phyloP scores from a whole-genome alignment of 164 flowering plant species.

The Chimonanthus praecox region DNA sequence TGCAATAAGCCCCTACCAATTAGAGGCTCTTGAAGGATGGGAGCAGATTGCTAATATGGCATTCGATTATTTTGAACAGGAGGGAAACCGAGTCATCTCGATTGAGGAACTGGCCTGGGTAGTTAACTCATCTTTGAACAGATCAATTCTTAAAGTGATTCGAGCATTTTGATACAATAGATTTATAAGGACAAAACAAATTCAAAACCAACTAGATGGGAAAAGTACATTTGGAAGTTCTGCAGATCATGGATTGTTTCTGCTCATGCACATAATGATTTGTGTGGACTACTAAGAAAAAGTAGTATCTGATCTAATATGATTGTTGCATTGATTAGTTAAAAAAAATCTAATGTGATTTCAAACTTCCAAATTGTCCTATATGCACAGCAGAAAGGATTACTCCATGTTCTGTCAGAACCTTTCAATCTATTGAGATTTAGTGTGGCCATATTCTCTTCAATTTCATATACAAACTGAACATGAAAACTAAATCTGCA shows the following conservation, averaged over 20 bases:
- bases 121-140: slow-evolving; percentile 1
- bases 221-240: too few relatives aligned
- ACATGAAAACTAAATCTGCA: slow-evolving; percentile 22
- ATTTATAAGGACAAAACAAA: too few relatives aligned
- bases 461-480: neutral
- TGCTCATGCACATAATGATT: too few relatives aligned
- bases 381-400: neutral
- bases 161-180: too few relatives aligned
- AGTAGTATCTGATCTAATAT: too few relatives aligned
- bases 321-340: too few relatives aligned
- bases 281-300: too few relatives aligned
- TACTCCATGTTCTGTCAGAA: neutral
- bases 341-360: neutral
- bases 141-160: too few relatives aligned
- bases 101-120: slow-evolving; percentile 82
- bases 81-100: slow-evolving; percentile 68
- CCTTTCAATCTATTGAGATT: neutral
- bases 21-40: slow-evolving; percentile 86
- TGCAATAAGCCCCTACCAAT: slow-evolving; percentile 71
- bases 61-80: slow-evolving; percentile 70
- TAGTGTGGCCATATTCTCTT: neutral
- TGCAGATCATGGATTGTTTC: too few relatives aligned
- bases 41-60: slow-evolving; percentile 63
- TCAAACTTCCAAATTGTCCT: neutral
- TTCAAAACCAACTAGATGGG: too few relatives aligned